Base-by-base conservation (phyloP, 2,329 filamentous ascomycete genomes). In the Chaetothyriales sp. region DNA sequence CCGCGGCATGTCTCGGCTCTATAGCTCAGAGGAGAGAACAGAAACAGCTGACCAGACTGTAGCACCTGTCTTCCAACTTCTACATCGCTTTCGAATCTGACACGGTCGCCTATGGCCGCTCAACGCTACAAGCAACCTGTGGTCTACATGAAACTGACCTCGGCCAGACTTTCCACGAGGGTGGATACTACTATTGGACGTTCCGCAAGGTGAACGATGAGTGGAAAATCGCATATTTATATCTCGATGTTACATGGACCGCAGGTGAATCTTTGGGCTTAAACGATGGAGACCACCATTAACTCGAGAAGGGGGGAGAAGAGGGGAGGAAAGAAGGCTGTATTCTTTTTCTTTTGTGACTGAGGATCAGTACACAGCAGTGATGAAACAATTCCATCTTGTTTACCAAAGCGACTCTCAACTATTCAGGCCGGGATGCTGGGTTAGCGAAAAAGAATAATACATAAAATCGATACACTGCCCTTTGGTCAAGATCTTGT, bases 121-220 rank as follows among this genome's bases (percentile, higher is more conserved):
- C 53, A 8, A 43, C 45, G 20, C 43, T 55, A 9, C 46, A 48
- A 25, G 53, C 48, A 26, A 28, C 53, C 28, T 53, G 53, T 44
- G 53, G 53, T 43, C 50, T 36, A 10, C 43, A 55, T 46, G 18
- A 15, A 15, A 28, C 46, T 32, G 48, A 55, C 39, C 42, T 55
- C 25, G 46, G 51, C 18, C 26, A 51, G 26, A 50, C 39, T 19
- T 55, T 55, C 32, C 45, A 46, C 18, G 53, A 55, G 50, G 53
- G 53, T 15, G 53, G 53, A 22, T 55, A 53, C 48, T 55, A 55
- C 43, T 55, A 53, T 47, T 54, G 53, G 53, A 48, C 32, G 28
- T 55, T 53, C 19, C 53, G 48, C 32, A 53, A 48, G 48, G 51
- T 43, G 9, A 25, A 47, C 18, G 44, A 22, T 10, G 43, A 26